Evolutionary conservation across 2,329 filamentous ascomycete genomes (phyloP).

Genomic region (Xenosphaeropsis pyriputrescens): DNA sequence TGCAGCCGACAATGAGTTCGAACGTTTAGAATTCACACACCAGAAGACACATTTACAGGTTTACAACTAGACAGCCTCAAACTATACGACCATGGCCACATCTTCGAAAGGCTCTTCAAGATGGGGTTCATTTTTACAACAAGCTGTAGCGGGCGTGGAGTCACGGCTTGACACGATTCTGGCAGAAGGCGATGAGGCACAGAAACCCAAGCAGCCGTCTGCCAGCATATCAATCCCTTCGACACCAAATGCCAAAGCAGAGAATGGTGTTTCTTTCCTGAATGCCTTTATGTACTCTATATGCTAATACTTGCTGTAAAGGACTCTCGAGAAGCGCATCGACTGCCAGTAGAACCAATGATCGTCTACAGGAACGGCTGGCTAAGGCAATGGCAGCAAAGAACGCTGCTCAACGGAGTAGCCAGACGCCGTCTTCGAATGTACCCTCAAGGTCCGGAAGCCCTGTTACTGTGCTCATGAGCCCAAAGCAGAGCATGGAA

Average conservation of each 20-base stretch:
- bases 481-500: slow-evolving; percentile 25
- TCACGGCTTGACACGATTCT: slow-evolving; percentile 85
- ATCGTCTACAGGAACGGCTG: slow-evolving; percentile 76
- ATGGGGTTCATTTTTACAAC: slow-evolving; percentile 74
- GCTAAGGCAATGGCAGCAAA: slow-evolving; percentile 76
- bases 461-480: slow-evolving; percentile 28
- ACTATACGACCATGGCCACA: slow-evolving; percentile 13
- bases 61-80: too few relatives aligned
- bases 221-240: neutral
- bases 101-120: slow-evolving; percentile 32
- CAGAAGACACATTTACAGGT: too few relatives aligned
- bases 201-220: neutral
- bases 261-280: neutral
- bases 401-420: slow-evolving; percentile 26
- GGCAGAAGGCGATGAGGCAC: slow-evolving; percentile 53
- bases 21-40: too few relatives aligned
- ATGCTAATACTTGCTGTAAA: slow-evolving; percentile 10
- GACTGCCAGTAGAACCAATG: slow-evolving; percentile 49
- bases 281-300: neutral
- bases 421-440: slow-evolving; percentile 29
- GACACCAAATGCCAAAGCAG: neutral
- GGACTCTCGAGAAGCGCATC: slow-evolving; percentile 48
- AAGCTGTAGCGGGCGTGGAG: slow-evolving; percentile 87
- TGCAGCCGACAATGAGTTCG: too few relatives aligned
- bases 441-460: slow-evolving; percentile 35